These are phyloP conservation scores for Zymoseptoria passerinii DNA, from an alignment of 2,329 filamentous ascomycete genomes.

Conservation along the genomic window DNA sequence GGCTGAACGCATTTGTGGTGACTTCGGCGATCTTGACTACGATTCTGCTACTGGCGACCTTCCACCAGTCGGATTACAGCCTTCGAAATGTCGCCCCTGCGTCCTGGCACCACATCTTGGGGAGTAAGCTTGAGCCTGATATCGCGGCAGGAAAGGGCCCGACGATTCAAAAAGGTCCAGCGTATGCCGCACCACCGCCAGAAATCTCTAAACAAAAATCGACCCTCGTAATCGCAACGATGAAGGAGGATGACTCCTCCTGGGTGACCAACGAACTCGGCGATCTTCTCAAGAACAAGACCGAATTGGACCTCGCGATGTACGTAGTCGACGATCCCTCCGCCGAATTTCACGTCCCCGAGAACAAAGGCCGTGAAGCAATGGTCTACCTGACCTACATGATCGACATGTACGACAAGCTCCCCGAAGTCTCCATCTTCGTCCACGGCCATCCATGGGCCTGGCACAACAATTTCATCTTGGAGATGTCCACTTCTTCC, in stretches of 20 bases:
- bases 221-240: slow-evolving; percentile 14
- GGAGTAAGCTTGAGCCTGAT: not conserved
- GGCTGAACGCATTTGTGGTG: not conserved
- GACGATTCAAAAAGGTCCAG: not conserved
- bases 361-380: slow-evolving; percentile 55
- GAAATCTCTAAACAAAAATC: not conserved
- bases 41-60: not conserved
- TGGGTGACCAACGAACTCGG: slow-evolving; percentile 14
- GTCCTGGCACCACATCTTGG: not conserved
- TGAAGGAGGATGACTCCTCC: slow-evolving; percentile 7
- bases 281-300: slow-evolving; percentile 9
- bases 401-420: slow-evolving; percentile 51
- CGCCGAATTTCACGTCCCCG: slow-evolving; percentile 43
- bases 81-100: not conserved
- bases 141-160: not conserved
- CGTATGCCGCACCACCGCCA: not conserved
- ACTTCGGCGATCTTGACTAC: not conserved
- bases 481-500: slow-evolving; percentile 36
- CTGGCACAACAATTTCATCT: slow-evolving; percentile 51
- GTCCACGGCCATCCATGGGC: slow-evolving; percentile 52
- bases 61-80: not conserved
- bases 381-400: slow-evolving; percentile 55
- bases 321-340: slow-evolving; percentile 17
- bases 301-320: slow-evolving; percentile 9
- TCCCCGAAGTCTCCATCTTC: slow-evolving; percentile 53